These are phyloP conservation scores for Eustoma russellianum DNA, from an alignment of 257 asterid genomes.

Conservation along the genomic window DNA sequence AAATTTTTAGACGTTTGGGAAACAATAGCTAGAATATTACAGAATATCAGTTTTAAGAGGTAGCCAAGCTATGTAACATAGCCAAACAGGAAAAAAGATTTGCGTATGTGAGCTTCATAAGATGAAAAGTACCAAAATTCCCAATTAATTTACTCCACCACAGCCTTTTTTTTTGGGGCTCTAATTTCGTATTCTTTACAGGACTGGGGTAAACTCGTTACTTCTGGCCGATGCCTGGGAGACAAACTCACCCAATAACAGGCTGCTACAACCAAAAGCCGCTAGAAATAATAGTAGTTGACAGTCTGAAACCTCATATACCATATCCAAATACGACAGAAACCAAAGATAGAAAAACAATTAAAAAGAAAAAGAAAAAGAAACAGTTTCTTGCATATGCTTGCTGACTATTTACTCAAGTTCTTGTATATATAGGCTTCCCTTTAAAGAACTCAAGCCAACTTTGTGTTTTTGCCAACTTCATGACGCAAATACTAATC, in stretches of 20 bases:
- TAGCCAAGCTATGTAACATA: not conserved
- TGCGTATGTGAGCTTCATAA: not conserved
- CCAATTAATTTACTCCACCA: too few relatives aligned
- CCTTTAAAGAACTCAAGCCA: too few relatives aligned
- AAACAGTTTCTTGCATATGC: too few relatives aligned
- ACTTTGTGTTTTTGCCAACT: too few relatives aligned
- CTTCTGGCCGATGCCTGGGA: not conserved
- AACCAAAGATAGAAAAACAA: too few relatives aligned
- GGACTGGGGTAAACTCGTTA: not conserved
- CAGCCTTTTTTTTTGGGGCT: not conserved
- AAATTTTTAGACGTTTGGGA: not conserved
- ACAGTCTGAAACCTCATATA: too few relatives aligned
- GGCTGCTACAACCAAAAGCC: not conserved
- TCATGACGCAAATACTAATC: too few relatives aligned
- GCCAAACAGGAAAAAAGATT: not conserved
- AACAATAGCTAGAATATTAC: not conserved
- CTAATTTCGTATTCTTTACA: not conserved
- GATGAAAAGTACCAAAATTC: not conserved
- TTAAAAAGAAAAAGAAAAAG: too few relatives aligned
- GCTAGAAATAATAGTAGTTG: not conserved
- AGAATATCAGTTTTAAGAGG: not conserved
- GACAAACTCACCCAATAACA: not conserved
- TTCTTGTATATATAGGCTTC: too few relatives aligned
- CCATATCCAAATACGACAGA: too few relatives aligned
- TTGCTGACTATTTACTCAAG: too few relatives aligned